Evolutionary conservation across 306 rosid genomes (phyloP).

Genomic region (Neltuma alba): DNA sequence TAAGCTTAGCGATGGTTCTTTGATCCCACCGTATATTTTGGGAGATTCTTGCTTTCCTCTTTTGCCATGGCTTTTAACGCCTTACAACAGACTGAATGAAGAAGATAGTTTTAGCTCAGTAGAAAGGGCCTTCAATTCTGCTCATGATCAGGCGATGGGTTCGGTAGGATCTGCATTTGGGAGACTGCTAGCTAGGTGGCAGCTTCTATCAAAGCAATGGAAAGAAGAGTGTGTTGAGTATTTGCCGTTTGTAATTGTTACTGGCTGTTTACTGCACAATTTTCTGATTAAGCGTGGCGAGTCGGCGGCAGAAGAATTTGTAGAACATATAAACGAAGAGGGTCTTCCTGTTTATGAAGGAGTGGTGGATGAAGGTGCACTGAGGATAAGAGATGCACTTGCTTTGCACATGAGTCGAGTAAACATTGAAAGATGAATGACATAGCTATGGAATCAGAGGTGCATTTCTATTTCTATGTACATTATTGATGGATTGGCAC

Average conservation of each 20-base stretch:
- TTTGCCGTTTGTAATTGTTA: slow-evolving; percentile 69
- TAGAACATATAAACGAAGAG: slow-evolving; percentile 38
- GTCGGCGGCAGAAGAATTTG: slow-evolving; percentile 39
- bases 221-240: slow-evolving; percentile 65
- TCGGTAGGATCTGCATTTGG: slow-evolving; percentile 57
- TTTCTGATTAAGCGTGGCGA: slow-evolving; percentile 69
- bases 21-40: slow-evolving; percentile 70
- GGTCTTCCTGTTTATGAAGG: slow-evolving; percentile 52
- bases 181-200: slow-evolving; percentile 63
- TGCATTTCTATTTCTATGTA: slow-evolving; percentile 1
- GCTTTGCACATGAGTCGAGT: slow-evolving; percentile 70
- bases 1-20: slow-evolving; percentile 52
- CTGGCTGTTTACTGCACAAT: slow-evolving; percentile 81
- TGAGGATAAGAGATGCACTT: slow-evolving; percentile 65
- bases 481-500: not conserved
- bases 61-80: slow-evolving; percentile 85
- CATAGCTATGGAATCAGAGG: not conserved
- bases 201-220: slow-evolving; percentile 68
- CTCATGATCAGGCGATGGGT: slow-evolving; percentile 58
- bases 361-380: slow-evolving; percentile 55
- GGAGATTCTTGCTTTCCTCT: slow-evolving; percentile 83
- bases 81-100: slow-evolving; percentile 55
- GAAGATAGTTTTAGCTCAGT: slow-evolving; percentile 56
- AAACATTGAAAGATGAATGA: slow-evolving; percentile 56
- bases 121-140: slow-evolving; percentile 60